Conservation (phyloP, 192 early-diverging fungal species). For the Jimgerdemannia flammicorona region DNA sequence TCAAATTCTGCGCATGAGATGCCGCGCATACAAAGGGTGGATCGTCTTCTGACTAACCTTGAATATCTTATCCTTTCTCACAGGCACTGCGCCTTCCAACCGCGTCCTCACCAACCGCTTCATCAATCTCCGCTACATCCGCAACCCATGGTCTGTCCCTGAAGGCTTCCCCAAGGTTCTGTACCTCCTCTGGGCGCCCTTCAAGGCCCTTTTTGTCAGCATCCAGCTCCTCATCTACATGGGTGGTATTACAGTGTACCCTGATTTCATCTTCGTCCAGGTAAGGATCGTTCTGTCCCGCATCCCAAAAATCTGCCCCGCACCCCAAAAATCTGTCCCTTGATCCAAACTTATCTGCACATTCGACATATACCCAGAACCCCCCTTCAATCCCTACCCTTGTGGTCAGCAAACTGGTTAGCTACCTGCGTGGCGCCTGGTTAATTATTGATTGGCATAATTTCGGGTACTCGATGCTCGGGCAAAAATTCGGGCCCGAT, state of each 20-base stretch:
- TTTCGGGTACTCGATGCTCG: conserved; percentile 88
- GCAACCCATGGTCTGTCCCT: conserved; percentile 48
- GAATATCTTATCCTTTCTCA: background rate
- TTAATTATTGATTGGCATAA: conserved; percentile 99
- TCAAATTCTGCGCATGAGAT: background rate
- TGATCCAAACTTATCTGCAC: background rate
- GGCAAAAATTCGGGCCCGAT: conserved; percentile 55
- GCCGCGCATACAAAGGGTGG: conserved; percentile 19
- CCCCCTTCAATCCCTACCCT: conserved; percentile 95
- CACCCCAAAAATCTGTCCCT: no score
- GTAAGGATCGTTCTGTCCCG: conserved; percentile 29
- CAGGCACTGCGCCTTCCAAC: conserved; percentile 17
- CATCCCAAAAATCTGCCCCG: no score
- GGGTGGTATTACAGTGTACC: conserved; percentile 47
- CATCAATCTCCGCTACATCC: conserved; percentile 46
- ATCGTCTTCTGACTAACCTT: conserved; percentile 18
- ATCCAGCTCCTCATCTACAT: conserved; percentile 58
- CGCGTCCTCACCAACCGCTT: conserved; percentile 32
- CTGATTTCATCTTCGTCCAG: conserved; percentile 75
- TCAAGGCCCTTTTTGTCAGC: conserved; percentile 62
- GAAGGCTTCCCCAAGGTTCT: conserved; percentile 49
- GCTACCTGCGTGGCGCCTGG: conserved; percentile 57
- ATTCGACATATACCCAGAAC: conserved; percentile 55
- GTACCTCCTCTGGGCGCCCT: conserved; percentile 65
- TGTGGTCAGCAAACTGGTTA: conserved; percentile 64